phyloP scores from a whole-genome alignment of 2,329 filamentous ascomycete species.

The Diaporthe caulivora region DNA sequence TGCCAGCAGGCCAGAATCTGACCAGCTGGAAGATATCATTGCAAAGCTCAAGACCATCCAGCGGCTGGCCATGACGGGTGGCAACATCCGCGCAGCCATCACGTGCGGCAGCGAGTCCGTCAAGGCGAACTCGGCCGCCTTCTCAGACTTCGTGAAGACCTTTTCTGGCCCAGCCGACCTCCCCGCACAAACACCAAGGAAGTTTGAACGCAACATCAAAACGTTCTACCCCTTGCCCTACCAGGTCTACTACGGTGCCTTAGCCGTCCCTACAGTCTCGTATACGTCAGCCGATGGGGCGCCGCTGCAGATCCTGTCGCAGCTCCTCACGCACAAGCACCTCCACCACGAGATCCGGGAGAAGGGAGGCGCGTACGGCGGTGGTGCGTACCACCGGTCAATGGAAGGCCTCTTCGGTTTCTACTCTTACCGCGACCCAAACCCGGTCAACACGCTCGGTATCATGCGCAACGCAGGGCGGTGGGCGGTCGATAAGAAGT shows the following conservation, averaged over 20 bases:
- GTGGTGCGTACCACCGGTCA: constrained; percentile 84
- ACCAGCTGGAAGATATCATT: constrained; percentile 81
- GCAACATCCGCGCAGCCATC: constrained; percentile 81
- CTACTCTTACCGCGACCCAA: constrained; percentile 94
- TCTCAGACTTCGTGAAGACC: constrained; percentile 77
- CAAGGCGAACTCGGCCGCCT: constrained; percentile 74
- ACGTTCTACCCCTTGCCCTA: constrained; percentile 95
- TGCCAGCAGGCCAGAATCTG: constrained; percentile 76
- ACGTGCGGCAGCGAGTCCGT: constrained; percentile 86
- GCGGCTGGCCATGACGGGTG: constrained; percentile 77
- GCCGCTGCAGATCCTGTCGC: constrained; percentile 87
- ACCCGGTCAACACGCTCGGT: constrained; percentile 86
- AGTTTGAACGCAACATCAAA: constrained; percentile 68
- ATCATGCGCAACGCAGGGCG: constrained; percentile 86
- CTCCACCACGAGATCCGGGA: constrained; percentile 97
- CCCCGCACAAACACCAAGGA: constrained; percentile 48
- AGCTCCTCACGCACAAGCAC: constrained; percentile 95
- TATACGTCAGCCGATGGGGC: constrained; percentile 83
- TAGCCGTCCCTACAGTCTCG: constrained; percentile 84
- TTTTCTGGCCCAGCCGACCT: constrained; percentile 63
- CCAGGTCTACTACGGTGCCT: constrained; percentile 94
- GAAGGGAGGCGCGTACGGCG: constrained; percentile 96
- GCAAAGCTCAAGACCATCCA: constrained; percentile 89
- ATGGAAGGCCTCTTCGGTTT: constrained; percentile 91
- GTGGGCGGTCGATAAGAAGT: constrained; percentile 85